These are phyloP conservation scores for Pholiota conissans DNA, from an alignment of 768 basidiomycete species.

Conservation along the genomic window DNA sequence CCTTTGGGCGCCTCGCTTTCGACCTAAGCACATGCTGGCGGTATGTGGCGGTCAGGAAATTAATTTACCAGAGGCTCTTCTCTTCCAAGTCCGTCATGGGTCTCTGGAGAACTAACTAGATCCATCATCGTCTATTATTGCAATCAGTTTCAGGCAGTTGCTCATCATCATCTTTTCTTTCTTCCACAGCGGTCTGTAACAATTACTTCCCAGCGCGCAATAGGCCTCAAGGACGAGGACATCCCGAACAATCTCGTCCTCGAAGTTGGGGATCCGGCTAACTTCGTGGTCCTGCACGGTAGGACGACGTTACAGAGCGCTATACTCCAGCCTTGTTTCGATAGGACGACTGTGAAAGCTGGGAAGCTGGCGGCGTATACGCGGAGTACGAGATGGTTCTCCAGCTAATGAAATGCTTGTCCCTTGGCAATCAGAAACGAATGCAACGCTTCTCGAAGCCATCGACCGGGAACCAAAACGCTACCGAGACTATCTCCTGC, in stretches of 20 bases:
- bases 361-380: slow-evolving; percentile 45
- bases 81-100: background rate
- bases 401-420: background rate
- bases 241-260: slow-evolving; percentile 34
- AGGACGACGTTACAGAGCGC: slow-evolving; percentile 42
- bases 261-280: slow-evolving; percentile 43
- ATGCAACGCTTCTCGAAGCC: no score
- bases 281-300: slow-evolving; percentile 61
- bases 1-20: background rate
- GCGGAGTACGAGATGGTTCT: slow-evolving; percentile 34
- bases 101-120: background rate
- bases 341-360: slow-evolving; percentile 50
- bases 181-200: slow-evolving; percentile 44
- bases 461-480: no score
- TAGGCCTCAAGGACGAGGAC: slow-evolving; percentile 29
- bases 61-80: background rate
- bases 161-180: background rate
- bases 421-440: no score
- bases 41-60: background rate
- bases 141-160: background rate
- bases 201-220: slow-evolving; percentile 49
- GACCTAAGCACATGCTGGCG: background rate
- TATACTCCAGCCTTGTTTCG: slow-evolving; percentile 48
- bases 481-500: no score
- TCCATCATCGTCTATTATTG: background rate